These are phyloP conservation scores for Chytriomyces sp. DNA, from an alignment of 192 early-diverging fungal species.

Conservation along the genomic window DNA sequence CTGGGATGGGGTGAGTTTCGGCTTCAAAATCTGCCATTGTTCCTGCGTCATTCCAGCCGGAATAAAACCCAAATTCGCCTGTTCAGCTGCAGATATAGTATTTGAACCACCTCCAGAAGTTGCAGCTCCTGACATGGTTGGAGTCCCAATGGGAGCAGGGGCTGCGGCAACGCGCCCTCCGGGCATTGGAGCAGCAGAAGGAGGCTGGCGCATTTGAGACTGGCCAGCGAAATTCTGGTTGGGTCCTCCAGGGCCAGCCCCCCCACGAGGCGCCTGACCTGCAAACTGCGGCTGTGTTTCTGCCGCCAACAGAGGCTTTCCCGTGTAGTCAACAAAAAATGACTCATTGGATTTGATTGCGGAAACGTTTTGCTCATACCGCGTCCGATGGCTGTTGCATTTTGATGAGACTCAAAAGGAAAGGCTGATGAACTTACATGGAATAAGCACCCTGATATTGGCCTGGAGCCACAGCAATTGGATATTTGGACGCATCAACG, in stretches of 20 bases:
- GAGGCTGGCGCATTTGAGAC: background rate
- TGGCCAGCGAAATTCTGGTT: background rate
- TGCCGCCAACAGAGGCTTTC: constrained; percentile 8
- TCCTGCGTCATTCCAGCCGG: constrained; percentile 19
- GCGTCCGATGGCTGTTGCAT: constrained; percentile 26
- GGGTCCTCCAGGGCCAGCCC: background rate
- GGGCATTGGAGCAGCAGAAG: background rate
- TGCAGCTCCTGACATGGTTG: background rate
- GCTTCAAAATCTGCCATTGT: constrained; percentile 26
- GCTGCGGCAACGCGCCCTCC: background rate
- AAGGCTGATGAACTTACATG: constrained; percentile 31
- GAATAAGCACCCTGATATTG: constrained; percentile 52
- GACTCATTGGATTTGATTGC: constrained; percentile 27
- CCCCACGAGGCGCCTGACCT: background rate
- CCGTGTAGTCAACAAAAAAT: constrained; percentile 26
- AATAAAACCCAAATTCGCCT: constrained; percentile 14
- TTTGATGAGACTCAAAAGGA: background rate
- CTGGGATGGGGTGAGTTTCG: constrained; percentile 17
- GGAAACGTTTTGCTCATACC: constrained; percentile 23
- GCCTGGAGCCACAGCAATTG: constrained; percentile 48
- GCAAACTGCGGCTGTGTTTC: background rate
- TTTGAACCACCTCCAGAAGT: background rate
- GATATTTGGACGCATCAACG: constrained; percentile 34
- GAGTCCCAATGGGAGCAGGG: background rate
- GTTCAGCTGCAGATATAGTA: background rate